Percentiles rank a stretch among this genome's conserved stretches.
These are phyloP conservation scores for Penicillium silybi DNA, from an alignment of 495 filamentous ascomycete genomes.

Conservation along the genomic window DNA sequence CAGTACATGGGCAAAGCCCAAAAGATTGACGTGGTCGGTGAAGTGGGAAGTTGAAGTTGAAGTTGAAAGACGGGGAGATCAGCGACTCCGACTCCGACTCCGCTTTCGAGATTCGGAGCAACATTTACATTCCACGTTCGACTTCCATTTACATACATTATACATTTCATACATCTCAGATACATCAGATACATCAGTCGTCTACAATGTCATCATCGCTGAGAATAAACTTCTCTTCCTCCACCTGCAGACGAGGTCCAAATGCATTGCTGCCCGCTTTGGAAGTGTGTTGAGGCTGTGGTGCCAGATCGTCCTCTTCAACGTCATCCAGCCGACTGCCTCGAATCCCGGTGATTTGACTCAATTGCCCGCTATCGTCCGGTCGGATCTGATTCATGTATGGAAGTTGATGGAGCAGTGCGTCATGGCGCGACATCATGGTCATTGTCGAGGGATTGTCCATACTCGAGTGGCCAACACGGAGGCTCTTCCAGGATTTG, in stretches of 20 bases:
- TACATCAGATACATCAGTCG: constrained; percentile 29
- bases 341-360: constrained; percentile 64
- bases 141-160: neutral
- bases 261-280: constrained; percentile 6
- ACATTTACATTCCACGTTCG: neutral
- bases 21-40: neutral
- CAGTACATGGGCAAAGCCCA: neutral
- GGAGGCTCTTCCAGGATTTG: constrained; percentile 34
- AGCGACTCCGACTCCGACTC: neutral
- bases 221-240: constrained; percentile 64
- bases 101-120: neutral
- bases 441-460: constrained; percentile 48
- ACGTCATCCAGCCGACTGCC: constrained; percentile 43
- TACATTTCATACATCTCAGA: neutral
- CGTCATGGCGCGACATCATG: constrained; percentile 61
- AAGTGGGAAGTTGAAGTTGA: no score
- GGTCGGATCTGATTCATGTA: constrained; percentile 66
- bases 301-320: constrained; percentile 24
- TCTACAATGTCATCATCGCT: constrained; percentile 98
- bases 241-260: constrained; percentile 20
- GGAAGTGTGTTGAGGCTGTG: neutral
- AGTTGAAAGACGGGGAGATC: neutral
- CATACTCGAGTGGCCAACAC: constrained; percentile 13
- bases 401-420: constrained; percentile 78
- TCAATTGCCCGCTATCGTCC: constrained; percentile 48